These are phyloP conservation scores for Leishmania guyanensis DNA, from an alignment of 208 protist species.

Conservation along the genomic window DNA sequence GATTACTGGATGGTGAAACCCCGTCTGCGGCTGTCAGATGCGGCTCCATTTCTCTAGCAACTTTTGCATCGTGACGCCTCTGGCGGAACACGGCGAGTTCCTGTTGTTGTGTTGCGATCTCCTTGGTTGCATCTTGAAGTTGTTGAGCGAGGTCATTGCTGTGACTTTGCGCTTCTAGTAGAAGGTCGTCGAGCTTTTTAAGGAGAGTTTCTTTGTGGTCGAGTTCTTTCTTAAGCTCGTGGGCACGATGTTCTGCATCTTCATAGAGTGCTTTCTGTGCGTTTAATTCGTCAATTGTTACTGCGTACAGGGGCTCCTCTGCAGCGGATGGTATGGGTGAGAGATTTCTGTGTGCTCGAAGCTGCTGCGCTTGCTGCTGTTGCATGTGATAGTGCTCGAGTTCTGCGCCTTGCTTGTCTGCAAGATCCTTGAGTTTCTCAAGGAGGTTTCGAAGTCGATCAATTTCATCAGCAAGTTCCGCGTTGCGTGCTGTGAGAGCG, in stretches of 20 bases:
- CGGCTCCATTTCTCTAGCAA: constrained; percentile 2
- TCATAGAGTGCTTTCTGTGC: constrained; percentile 21
- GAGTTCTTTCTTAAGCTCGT: background rate
- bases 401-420: constrained; percentile 45
- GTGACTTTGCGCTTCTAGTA: background rate
- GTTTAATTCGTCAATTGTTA: constrained; percentile 50
- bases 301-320: constrained; percentile 45
- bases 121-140: background rate
- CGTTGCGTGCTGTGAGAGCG: constrained; percentile 36
- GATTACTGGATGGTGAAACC: background rate
- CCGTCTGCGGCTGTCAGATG: background rate
- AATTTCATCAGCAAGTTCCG: constrained; percentile 51
- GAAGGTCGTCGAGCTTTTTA: constrained; percentile 17
- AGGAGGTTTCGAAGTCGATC: constrained; percentile 45
- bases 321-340: constrained; percentile 22
- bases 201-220: background rate
- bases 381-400: constrained; percentile 44
- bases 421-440: constrained; percentile 51
- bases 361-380: constrained; percentile 50
- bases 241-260: constrained; percentile 22
- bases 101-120: constrained; percentile 3
- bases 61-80: constrained; percentile 25
- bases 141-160: constrained; percentile 8
- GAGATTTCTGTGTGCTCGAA: constrained; percentile 49
- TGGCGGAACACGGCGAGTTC: constrained; percentile 15